Base-by-base conservation (phyloP, 164 flowering plant genomes). In the Macadamia tetraphylla region DNA sequence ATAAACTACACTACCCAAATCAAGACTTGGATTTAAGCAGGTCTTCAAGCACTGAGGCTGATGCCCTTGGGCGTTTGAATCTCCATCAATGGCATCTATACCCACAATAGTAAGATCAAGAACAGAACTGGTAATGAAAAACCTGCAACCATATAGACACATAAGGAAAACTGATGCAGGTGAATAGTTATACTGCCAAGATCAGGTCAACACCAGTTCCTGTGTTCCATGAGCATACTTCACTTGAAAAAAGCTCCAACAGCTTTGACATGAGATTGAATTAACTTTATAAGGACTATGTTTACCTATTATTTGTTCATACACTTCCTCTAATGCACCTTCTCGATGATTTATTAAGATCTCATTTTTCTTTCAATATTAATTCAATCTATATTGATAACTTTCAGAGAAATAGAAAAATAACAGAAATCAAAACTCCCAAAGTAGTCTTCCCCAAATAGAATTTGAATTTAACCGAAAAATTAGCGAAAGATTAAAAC, bases 41-140 rank as follows among this genome's bases (percentile, higher is more conserved):
- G 94, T 85, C 80, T 88, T 94, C 80, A 92, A 77, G 81, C 77
- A 80, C 70, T 92, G 97, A 70, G 87, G 87, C 14, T 87, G 94
- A 62, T 81, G 95, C 3, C 72, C 79, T 57, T 78, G 95, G 57
- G 84, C 40, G 60, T 64, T 80, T 56, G 86, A 74, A 44, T 94
- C 97, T 46, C 87, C 89, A 63, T 89, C 97, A n/a, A 79, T 44
- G 29, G 80, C 69, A 81, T 92, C 99, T 63, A 94, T 75, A 58
- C 97, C 98, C 64, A 90, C 97, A 70, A 92, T 87, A 53, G 99
- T 88, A 69, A 94, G 90, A 78, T 94, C 99, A 63, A 94, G 90
- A 78, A 94, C 83, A 32, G 97, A 88, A 79, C 97, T 94, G 60
- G 97, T 89, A 64, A 92, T 84, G 76, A 92, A 94, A 70, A 94